Base-by-base conservation (phyloP, 2,329 filamentous ascomycete genomes). In the Phialophora macrospora region DNA sequence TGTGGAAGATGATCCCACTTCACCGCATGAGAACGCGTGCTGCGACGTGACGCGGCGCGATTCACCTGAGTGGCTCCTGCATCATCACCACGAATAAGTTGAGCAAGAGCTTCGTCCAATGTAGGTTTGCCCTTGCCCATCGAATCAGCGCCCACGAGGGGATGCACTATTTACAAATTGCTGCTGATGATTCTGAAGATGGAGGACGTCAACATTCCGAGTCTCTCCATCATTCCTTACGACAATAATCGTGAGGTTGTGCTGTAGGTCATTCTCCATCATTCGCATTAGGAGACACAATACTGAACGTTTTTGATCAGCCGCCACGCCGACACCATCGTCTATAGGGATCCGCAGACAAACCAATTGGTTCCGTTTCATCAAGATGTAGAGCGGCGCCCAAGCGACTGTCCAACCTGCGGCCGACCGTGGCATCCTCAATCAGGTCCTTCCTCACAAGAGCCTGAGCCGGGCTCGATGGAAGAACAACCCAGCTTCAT, bases 271-370 rank as follows among this genome's bases (percentile, higher is more conserved):
- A 41, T 20, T 14, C 22, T 38, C 38, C 20, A 26, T 11, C 62
- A 58, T 38, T 24, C 14, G 14, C 9, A 32, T 22, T n/a, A 14
- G 3, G 12, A 26, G 52, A 60, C 9, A 48, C 55, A 55, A 32
- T 71, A 63, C 17, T 54, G 48, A 57, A 49, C 58, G 2, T 28
- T 46, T 52, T 48, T 55, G 55, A 60, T 26, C 73, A 98, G 95
- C 60, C 95, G 94, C 68, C 93, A 97, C 77, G 90, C 92, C 75
- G 92, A 97, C 80, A 90, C 93, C 24, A 88, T 99, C 64, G 95
- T 99, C 52, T 88, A 98, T 44, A 93, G 91, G 74, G 94, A 99
- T 79, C 90, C 88, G 55, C 84, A 87, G 32, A 97, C 93, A 6
- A 90, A 89, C 69, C 91, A 93, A 72, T 87, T 99, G 70, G 89